Evolutionary conservation across 2,329 filamentous ascomycete species (phyloP).

Genomic region (Xylaria sp.): DNA sequence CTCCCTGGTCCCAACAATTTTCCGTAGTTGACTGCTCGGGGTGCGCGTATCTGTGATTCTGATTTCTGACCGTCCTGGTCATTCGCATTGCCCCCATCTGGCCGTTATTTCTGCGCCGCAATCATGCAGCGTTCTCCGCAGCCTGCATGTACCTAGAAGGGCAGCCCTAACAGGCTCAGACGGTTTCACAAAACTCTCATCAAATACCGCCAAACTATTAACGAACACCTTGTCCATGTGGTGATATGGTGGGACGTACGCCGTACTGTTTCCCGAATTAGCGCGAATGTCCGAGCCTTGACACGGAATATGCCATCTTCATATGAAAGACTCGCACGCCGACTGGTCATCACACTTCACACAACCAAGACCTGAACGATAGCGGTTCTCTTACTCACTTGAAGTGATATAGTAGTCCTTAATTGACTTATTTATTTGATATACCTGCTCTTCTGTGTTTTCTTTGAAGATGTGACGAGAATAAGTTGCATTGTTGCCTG

Average conservation of each 20-base stretch:
- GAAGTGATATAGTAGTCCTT: constrained; percentile 11
- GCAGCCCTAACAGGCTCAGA: neutral
- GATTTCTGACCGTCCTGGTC: constrained; percentile 3
- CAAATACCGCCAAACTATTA: neutral
- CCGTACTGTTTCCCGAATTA: constrained; percentile 12
- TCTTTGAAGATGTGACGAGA: neutral
- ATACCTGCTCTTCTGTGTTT: neutral
- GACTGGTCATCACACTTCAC: neutral
- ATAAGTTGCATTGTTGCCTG: neutral
- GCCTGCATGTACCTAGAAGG: neutral
- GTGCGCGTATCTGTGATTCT: constrained; percentile 25
- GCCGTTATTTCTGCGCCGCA: constrained; percentile 14
- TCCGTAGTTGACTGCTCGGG: constrained; percentile 25
- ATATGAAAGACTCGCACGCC: neutral
- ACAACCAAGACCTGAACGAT: constrained; percentile 15
- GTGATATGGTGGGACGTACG: neutral
- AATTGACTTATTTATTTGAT: neutral
- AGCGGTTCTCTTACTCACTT: neutral
- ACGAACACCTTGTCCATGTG: neutral
- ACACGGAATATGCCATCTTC: constrained; percentile 24
- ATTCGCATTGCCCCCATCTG: constrained; percentile 11
- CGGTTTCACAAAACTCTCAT: constrained; percentile 21
- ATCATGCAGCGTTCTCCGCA: constrained; percentile 23
- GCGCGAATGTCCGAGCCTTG: neutral
- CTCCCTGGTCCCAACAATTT: constrained; percentile 13